Conservation (phyloP, 2,329 filamentous ascomycete genomes). For the Daldinia sp. region DNA sequence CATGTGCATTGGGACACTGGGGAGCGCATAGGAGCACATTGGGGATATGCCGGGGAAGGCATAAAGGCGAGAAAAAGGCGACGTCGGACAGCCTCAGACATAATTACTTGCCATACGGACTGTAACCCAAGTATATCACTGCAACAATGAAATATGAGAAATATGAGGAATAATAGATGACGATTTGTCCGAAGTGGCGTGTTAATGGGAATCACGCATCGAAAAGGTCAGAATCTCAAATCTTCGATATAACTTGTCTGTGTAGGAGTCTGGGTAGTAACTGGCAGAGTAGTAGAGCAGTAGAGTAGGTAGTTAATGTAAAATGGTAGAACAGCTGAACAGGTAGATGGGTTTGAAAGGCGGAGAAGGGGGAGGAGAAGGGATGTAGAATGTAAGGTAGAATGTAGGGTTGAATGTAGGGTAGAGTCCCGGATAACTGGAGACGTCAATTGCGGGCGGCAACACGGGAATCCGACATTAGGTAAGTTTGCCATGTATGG, state of each 20-base stretch:
- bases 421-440: constrained; percentile 36
- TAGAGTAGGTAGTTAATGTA: neutral
- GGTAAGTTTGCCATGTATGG: constrained; percentile 17
- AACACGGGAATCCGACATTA: constrained; percentile 35
- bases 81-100: constrained; percentile 41
- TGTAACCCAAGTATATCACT: constrained; percentile 24
- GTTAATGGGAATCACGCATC: constrained; percentile 21
- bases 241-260: constrained; percentile 18
- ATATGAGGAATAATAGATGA: constrained; percentile 12
- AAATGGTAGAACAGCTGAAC: neutral
- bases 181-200: constrained; percentile 21
- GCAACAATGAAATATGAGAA: constrained; percentile 22
- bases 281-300: constrained; percentile 1
- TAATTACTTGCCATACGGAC: constrained; percentile 6
- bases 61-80: constrained; percentile 29
- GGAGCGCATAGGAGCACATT: constrained; percentile 19
- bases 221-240: constrained; percentile 6
- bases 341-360: neutral
- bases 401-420: neutral
- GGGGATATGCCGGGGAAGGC: constrained; percentile 34
- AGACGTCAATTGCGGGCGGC: constrained; percentile 22
- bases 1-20: constrained; percentile 22
- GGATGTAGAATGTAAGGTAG: neutral
- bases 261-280: constrained; percentile 6
- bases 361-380: neutral